These are phyloP conservation scores for Aspergillus ibericus DNA, from an alignment of 2,329 filamentous ascomycete species.

Conservation along the genomic window DNA sequence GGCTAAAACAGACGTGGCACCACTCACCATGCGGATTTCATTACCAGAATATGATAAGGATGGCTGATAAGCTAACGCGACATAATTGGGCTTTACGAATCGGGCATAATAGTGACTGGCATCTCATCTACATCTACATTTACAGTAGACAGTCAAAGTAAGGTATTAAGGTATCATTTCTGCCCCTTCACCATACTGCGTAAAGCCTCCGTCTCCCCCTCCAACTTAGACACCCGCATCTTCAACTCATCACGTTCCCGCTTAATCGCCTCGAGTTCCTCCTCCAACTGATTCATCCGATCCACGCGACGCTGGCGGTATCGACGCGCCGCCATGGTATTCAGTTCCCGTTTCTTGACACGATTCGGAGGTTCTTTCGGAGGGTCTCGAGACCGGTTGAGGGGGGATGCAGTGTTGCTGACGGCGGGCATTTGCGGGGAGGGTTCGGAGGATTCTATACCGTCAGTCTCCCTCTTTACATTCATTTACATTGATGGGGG, in stretches of 20 bases:
- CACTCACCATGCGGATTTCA: too few species aligned
- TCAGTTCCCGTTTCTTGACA: conserved; percentile 36
- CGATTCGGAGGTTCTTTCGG: conserved; percentile 18
- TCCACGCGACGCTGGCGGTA: conserved; percentile 39
- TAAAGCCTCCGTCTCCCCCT: conserved; percentile 38
- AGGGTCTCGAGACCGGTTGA: conserved; percentile 1
- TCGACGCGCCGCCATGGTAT: conserved; percentile 38
- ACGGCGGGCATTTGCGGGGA: not conserved
- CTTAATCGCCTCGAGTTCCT: conserved; percentile 32
- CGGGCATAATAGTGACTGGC: too few species aligned
- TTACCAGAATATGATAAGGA: too few species aligned
- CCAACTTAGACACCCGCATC: conserved; percentile 36
- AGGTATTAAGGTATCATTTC: too few species aligned
- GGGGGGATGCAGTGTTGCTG: not conserved
- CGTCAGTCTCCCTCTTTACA: not conserved
- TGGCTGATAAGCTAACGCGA: too few species aligned
- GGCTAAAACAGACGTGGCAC: too few species aligned
- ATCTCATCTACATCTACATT: too few species aligned
- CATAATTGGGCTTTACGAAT: too few species aligned
- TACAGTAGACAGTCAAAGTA: too few species aligned
- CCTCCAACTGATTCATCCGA: conserved; percentile 33
- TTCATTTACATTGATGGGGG: not conserved
- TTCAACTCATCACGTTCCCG: conserved; percentile 38
- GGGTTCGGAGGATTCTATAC: not conserved
- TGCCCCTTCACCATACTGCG: conserved; percentile 24